Conservation (phyloP, 108 stramenopile genomes). For the Skeletonema costatum region DNA sequence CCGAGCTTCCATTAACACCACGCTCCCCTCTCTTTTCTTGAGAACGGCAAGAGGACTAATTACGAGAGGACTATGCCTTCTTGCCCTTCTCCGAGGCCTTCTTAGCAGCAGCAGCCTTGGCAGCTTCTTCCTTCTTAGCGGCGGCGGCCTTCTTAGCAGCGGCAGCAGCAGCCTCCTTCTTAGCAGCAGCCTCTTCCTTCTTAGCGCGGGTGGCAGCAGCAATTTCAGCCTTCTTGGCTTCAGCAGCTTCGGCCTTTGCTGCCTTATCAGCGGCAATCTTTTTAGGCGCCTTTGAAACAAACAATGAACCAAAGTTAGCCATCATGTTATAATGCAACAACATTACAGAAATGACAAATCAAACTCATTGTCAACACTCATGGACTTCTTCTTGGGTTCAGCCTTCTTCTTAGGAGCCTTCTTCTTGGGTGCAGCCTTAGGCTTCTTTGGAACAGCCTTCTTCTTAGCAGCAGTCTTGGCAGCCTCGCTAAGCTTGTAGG, state of each 20-base stretch:
- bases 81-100: too few species aligned
- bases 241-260: conserved; percentile 30
- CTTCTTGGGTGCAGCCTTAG: conserved; percentile 22
- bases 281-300: too few species aligned
- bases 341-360: too few species aligned
- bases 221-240: conserved; percentile 26
- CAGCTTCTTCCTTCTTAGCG: conserved; percentile 13
- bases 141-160: background rate
- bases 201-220: conserved; percentile 20
- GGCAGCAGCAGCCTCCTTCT: conserved; percentile 20
- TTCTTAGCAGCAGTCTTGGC: conserved; percentile 59
- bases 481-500: conserved; percentile 50
- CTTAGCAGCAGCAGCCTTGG: too few species aligned
- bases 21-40: too few species aligned
- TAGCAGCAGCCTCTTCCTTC: too few species aligned
- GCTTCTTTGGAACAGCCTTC: conserved; percentile 32
- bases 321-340: too few species aligned
- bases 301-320: too few species aligned
- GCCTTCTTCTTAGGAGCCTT: conserved; percentile 27
- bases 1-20: too few species aligned
- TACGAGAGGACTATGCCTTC: too few species aligned
- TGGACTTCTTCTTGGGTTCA: conserved; percentile 23
- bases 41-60: too few species aligned
- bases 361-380: background rate
- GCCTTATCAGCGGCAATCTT: conserved; percentile 29